These are phyloP conservation scores for Schwanniomyces pseudopolymorphus DNA, from an alignment of 805 yeast genomes.

Conservation along the genomic window DNA sequence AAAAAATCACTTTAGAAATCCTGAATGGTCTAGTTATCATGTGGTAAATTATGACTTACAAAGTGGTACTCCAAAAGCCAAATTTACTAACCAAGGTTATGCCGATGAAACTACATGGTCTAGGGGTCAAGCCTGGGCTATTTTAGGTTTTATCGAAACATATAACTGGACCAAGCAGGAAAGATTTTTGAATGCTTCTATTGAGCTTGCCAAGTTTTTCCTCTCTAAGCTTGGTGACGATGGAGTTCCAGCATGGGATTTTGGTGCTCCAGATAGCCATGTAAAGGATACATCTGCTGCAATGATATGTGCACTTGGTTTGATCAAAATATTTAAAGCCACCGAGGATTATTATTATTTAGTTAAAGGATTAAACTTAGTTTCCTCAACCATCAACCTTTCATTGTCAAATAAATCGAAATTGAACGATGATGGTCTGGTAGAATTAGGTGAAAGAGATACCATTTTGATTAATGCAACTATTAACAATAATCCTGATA, in stretches of 20 bases:
- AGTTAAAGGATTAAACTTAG: constrained; percentile 12
- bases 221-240: constrained; percentile 18
- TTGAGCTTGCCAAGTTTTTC: constrained; percentile 20
- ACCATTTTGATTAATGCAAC: constrained; percentile 23
- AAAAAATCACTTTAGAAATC: constrained; percentile 19
- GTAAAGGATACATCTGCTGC: constrained; percentile 26
- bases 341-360: constrained; percentile 13
- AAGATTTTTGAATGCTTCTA: constrained; percentile 23
- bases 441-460: constrained; percentile 18
- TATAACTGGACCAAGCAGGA: constrained; percentile 22
- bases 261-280: constrained; percentile 22
- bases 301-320: constrained; percentile 25
- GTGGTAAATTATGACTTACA: constrained; percentile 19
- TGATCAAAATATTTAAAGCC: constrained; percentile 19
- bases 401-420: constrained; percentile 5
- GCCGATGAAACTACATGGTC: constrained; percentile 25
- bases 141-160: constrained; percentile 23
- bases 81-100: constrained; percentile 27
- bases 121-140: constrained; percentile 33
- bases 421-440: constrained; percentile 9
- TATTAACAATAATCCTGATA: constrained; percentile 20
- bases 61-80: constrained; percentile 18
- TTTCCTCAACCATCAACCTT: constrained; percentile 12
- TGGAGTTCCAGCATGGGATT: constrained; percentile 26
- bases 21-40: constrained; percentile 22